Conservation (phyloP, 2,329 filamentous ascomycete genomes). For the Arthroderma sp. region DNA sequence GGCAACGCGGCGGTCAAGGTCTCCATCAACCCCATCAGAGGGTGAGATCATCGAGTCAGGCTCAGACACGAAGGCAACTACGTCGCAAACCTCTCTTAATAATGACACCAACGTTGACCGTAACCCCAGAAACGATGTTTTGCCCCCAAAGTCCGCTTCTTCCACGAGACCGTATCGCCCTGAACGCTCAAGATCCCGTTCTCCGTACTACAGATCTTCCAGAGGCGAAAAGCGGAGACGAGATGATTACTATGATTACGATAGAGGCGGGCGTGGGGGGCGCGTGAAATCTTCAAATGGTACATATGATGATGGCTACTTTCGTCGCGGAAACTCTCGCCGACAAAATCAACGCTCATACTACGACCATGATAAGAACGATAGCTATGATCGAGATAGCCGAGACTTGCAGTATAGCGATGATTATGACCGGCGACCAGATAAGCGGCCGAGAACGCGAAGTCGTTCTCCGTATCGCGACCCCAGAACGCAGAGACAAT, state of each 20-base stretch:
- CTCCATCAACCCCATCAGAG: constrained; percentile 61
- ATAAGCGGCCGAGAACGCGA: constrained; percentile 46
- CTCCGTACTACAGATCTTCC: constrained; percentile 28
- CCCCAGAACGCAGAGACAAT: constrained; percentile 28
- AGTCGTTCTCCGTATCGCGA: constrained; percentile 39
- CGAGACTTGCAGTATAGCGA: constrained; percentile 39
- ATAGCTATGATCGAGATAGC: constrained; percentile 22
- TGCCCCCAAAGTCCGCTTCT: constrained; percentile 38
- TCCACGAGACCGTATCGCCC: constrained; percentile 49
- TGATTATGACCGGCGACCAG: constrained; percentile 37
- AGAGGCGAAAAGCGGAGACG: constrained; percentile 34
- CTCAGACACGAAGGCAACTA: constrained; percentile 73
- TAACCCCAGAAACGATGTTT: constrained; percentile 62
- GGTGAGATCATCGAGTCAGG: constrained; percentile 72
- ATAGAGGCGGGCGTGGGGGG: constrained; percentile 24
- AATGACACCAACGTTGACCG: constrained; percentile 82
- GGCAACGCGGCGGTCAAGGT: constrained; percentile 39
- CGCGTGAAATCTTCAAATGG: constrained; percentile 23
- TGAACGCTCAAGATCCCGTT: constrained; percentile 42
- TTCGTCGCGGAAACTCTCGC: constrained; percentile 32
- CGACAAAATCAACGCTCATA: constrained; percentile 31
- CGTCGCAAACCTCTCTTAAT: constrained; percentile 59
- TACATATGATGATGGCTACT: constrained; percentile 29
- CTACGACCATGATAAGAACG: constrained; percentile 42
- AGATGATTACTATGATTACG: constrained; percentile 26